phyloP scores from a whole-genome alignment of 2,329 filamentous ascomycete species.

The Hypomyces perniciosus region DNA sequence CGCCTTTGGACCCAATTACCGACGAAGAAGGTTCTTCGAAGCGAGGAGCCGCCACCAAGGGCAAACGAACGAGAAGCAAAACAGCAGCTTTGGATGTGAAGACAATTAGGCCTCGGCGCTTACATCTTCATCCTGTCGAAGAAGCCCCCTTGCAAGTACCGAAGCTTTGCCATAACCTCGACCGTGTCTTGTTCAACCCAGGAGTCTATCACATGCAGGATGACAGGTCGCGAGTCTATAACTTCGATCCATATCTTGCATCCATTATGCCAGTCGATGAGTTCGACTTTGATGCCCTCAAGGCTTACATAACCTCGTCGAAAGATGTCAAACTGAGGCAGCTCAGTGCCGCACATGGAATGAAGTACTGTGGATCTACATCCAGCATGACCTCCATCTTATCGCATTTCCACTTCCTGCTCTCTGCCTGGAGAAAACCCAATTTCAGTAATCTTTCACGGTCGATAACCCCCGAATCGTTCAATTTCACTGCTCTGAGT shows the following conservation, averaged over 20 bases:
- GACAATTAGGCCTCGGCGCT: conserved; percentile 20
- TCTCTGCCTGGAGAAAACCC: conserved; percentile 76
- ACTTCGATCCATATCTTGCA: conserved; percentile 92
- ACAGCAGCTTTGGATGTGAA: conserved; percentile 21
- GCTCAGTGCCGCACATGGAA: conserved; percentile 59
- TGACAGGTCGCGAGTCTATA: conserved; percentile 78
- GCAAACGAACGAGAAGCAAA: conserved; percentile 7
- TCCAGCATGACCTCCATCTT: conserved; percentile 91
- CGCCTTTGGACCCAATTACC: not conserved
- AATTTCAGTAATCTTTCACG: conserved; percentile 62
- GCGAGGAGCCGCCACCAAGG: conserved; percentile 2
- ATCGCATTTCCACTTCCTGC: conserved; percentile 85
- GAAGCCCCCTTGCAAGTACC: conserved; percentile 42
- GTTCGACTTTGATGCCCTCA: conserved; percentile 85
- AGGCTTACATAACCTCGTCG: conserved; percentile 86
- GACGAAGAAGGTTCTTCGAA: conserved; percentile 2
- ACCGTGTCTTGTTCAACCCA: conserved; percentile 90
- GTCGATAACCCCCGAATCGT: conserved; percentile 55
- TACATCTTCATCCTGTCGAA: conserved; percentile 28
- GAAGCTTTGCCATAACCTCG: conserved; percentile 65
- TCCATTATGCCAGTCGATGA: conserved; percentile 89
- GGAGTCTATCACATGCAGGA: conserved; percentile 92
- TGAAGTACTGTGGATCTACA: conserved; percentile 88
- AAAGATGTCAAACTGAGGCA: conserved; percentile 66
- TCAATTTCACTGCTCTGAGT: conserved; percentile 65